These are phyloP conservation scores for Yarrowia yakushimensis DNA, from an alignment of 805 yeast genomes.

Conservation along the genomic window DNA sequence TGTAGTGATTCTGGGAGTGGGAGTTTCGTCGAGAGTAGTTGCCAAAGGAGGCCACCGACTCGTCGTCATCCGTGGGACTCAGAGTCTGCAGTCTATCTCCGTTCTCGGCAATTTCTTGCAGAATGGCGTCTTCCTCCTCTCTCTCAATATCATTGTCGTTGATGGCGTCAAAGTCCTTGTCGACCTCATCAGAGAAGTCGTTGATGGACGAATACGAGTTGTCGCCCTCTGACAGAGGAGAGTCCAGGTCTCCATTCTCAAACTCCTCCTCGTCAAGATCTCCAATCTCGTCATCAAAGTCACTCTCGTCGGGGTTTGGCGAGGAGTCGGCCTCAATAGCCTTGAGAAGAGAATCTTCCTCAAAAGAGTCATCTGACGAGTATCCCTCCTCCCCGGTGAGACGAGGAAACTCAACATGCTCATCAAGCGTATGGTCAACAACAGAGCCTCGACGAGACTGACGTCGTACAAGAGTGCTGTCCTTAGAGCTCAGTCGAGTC, in stretches of 20 bases:
- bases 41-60: constrained; percentile 12
- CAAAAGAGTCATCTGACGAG: constrained; percentile 15
- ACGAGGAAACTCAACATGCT: constrained; percentile 20
- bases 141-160: constrained; percentile 36
- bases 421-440: constrained; percentile 20
- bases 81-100: constrained; percentile 7
- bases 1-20: constrained; percentile 17
- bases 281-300: constrained; percentile 29
- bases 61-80: constrained; percentile 6
- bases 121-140: constrained; percentile 23
- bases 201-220: constrained; percentile 26
- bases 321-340: constrained; percentile 19
- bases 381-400: neutral
- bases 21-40: constrained; percentile 17
- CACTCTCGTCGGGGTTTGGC: constrained; percentile 5
- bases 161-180: constrained; percentile 27
- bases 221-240: constrained; percentile 19
- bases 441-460: constrained; percentile 15
- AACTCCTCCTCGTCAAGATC: constrained; percentile 13
- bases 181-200: constrained; percentile 36
- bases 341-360: neutral
- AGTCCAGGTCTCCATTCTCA: constrained; percentile 17
- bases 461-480: neutral
- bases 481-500: neutral
- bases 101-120: constrained; percentile 13